Conservation (phyloP, 768 basidiomycete species). For the Cantharellus anzutake region DNA sequence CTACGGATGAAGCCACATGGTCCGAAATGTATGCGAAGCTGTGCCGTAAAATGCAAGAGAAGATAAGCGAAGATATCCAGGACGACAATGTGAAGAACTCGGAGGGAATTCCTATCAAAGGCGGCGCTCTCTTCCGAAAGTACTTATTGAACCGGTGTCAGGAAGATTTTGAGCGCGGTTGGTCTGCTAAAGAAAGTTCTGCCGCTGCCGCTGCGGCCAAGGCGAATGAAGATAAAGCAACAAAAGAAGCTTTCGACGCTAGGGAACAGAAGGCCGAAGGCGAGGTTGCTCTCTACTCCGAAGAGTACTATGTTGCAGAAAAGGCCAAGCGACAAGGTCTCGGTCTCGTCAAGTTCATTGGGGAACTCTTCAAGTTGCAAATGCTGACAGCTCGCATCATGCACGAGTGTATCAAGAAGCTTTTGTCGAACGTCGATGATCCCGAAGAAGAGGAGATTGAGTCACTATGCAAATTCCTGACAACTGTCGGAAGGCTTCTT, state of each 20-base stretch:
- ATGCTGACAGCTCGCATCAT: constrained; percentile 97
- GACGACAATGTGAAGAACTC: constrained; percentile 68
- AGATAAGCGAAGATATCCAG: constrained; percentile 69
- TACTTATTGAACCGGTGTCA: constrained; percentile 94
- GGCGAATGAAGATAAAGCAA: constrained; percentile 68
- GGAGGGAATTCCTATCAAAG: constrained; percentile 78
- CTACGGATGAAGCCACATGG: constrained; percentile 88
- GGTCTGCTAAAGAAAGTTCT: constrained; percentile 75
- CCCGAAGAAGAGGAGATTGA: constrained; percentile 98
- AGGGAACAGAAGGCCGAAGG: constrained; percentile 31
- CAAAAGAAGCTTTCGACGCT: constrained; percentile 30
- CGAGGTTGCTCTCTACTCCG: constrained; percentile 54
- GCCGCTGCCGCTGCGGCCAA: constrained; percentile 74
- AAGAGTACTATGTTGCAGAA: constrained; percentile 90
- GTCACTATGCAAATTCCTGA: constrained; percentile 79
- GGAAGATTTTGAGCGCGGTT: constrained; percentile 93
- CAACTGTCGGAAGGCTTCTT: constrained; percentile 69
- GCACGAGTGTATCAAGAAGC: constrained; percentile 95
- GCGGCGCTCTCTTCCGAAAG: constrained; percentile 90
- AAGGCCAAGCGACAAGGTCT: constrained; percentile 96
- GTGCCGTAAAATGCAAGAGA: constrained; percentile 91
- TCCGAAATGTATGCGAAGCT: constrained; percentile 95
- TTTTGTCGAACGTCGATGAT: constrained; percentile 77
- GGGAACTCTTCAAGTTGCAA: constrained; percentile 96
- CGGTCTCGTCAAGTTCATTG: constrained; percentile 94